A percentile compares a stretch with the other conserved stretches of the same genome.
These are phyloP conservation scores for Boletales sp. DNA, from an alignment of 768 basidiomycete genomes.

Conservation along the genomic window DNA sequence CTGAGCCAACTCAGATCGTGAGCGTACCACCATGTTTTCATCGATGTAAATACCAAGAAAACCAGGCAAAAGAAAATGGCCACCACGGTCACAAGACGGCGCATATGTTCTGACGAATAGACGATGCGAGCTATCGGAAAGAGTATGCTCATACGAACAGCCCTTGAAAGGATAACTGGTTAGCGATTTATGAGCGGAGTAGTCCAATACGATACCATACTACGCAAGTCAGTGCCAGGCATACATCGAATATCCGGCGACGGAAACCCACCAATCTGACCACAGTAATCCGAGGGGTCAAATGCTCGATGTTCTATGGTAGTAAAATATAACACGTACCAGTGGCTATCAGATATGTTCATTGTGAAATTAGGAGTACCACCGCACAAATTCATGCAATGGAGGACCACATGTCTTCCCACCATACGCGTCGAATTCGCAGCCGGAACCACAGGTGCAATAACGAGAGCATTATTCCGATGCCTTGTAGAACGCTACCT, in stretches of 20 bases:
- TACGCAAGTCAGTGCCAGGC: not conserved
- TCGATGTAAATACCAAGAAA: not conserved
- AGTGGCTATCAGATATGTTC: conserved; percentile 10
- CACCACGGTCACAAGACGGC: conserved; percentile 8
- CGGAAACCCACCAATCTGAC: not conserved
- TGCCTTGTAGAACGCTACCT: conserved; percentile 5
- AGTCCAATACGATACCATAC: conserved; percentile 13
- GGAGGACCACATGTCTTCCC: conserved; percentile 19
- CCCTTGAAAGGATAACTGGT: conserved; percentile 7
- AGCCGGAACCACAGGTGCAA: conserved; percentile 18
- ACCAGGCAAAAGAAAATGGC: conserved; percentile 8
- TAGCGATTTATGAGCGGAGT: not conserved
- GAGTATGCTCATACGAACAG: conserved; percentile 19
- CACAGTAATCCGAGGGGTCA: not conserved
- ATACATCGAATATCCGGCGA: conserved; percentile 14
- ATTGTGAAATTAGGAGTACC: conserved; percentile 5
- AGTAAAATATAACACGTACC: conserved; percentile 6
- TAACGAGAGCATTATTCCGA: conserved; percentile 13
- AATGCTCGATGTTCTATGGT: not conserved
- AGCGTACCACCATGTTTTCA: conserved; percentile 13
- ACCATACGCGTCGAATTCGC: conserved; percentile 16
- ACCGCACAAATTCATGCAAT: conserved; percentile 8
- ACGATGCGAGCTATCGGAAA: conserved; percentile 21
- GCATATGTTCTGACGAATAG: conserved; percentile 7
- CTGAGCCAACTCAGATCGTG: conserved; percentile 6